These are phyloP conservation scores for Saccharomyces jurei DNA, from an alignment of 805 yeast genomes.

Conservation along the genomic window DNA sequence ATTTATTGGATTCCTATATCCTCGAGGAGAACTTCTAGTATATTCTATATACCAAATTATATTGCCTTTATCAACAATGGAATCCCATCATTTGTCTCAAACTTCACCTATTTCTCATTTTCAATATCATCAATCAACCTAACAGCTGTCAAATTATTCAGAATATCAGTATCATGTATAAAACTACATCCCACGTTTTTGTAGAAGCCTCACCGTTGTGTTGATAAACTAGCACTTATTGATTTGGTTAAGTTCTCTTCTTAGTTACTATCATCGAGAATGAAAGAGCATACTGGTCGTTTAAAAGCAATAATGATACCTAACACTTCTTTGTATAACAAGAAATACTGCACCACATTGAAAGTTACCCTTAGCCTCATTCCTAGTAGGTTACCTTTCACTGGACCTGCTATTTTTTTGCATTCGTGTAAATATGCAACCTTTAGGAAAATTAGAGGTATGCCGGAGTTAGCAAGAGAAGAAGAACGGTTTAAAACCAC, in stretches of 20 bases:
- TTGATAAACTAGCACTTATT: constrained; percentile 53
- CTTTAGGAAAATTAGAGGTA: constrained; percentile 41
- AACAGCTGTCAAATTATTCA: constrained; percentile 54
- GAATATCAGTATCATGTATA: constrained; percentile 66
- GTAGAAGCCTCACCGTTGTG: constrained; percentile 42
- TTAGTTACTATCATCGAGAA: constrained; percentile 34
- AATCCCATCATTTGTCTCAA: no score
- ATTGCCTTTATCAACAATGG: no score
- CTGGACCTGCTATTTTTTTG: constrained; percentile 72
- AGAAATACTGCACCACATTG: constrained; percentile 13
- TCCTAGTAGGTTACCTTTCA: constrained; percentile 58
- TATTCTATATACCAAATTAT: no score
- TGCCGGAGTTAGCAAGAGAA: constrained; percentile 45
- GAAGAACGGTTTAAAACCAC: constrained; percentile 51
- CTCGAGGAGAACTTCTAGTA: no score
- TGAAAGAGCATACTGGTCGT: constrained; percentile 37
- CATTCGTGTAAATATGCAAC: constrained; percentile 54
- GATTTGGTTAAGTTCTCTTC: constrained; percentile 42
- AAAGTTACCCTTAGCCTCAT: constrained; percentile 33
- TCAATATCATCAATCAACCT: constrained; percentile 39
- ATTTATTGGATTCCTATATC: no score
- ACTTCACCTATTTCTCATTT: no score
- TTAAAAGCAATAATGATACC: constrained; percentile 48
- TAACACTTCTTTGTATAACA: constrained; percentile 29
- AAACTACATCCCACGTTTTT: constrained; percentile 52